These are phyloP conservation scores for Pyricularia sp. DNA, from an alignment of 2,329 filamentous ascomycete genomes.

Conservation along the genomic window DNA sequence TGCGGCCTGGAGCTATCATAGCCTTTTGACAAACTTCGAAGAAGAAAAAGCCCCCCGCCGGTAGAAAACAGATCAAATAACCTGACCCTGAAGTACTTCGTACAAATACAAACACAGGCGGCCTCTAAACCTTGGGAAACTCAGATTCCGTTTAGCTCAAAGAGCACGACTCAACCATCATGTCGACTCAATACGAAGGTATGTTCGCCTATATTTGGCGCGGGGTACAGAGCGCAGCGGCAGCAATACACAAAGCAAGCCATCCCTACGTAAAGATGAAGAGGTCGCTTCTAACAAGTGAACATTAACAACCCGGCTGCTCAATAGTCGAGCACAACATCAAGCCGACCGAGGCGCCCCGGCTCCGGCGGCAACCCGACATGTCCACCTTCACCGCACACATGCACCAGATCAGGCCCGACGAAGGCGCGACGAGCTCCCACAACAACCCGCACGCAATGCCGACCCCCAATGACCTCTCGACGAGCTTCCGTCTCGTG, in stretches of 20 bases:
- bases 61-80: neutral
- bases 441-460: conserved; percentile 44
- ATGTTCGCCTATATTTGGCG: conserved; percentile 8
- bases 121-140: neutral
- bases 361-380: conserved; percentile 45
- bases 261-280: neutral
- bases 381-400: conserved; percentile 55
- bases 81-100: neutral
- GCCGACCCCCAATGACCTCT: conserved; percentile 50
- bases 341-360: conserved; percentile 30
- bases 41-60: too few relatives aligned
- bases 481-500: conserved; percentile 47
- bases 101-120: neutral
- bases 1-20: neutral
- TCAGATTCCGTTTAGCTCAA: neutral
- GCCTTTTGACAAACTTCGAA: neutral
- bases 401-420: conserved; percentile 40
- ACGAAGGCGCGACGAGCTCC: conserved; percentile 16
- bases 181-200: conserved; percentile 52
- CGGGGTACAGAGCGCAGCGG: neutral
- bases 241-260: neutral
- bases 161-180: conserved; percentile 14
- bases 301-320: neutral
- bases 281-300: neutral
- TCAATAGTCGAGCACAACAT: conserved; percentile 55